Evolutionary conservation across 73 alveolate species (phyloP), one percentile per base, ranked within the genome.

Genomic region (Durusdinium trenchii): DNA sequence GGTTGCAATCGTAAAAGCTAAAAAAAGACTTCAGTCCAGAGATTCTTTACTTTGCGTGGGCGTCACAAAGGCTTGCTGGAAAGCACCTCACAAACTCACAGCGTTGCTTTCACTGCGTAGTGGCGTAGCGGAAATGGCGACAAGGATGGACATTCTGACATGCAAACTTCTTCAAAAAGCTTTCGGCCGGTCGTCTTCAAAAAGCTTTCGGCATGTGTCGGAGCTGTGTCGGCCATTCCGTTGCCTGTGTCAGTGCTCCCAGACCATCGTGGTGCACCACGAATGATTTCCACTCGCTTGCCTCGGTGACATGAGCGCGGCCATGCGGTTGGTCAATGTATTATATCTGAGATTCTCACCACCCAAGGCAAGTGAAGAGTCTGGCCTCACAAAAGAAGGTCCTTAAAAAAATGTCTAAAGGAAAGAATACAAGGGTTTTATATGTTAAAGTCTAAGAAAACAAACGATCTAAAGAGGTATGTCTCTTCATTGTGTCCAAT

Each of bases 181-280:
- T 60, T 60, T 23, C 73, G n/a, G 30, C 4, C 18, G 30, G 30
- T 57, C 23, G 35, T 40, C 47, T 9, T 46, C 91, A 81, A 81
- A n/a, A 75, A n/a, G n/a, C 16, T 38, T 1, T n/a, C n/a, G 54
- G 32, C 10, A n/a, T 43, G 35, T 48, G 26, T 46, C 9, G 69
- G 43, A 26, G 92, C 42, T 32, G 50, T 75, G 47, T n/a, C 20
- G 54, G 45, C 47, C 32, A 0, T 26, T 38, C 20, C 48, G 32
- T 3, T 43, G 89, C 98, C 98, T 91, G 98, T 91, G 71, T 91
- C 98, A 10, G 98, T 91, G 57, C 98, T 91, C 46, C 98, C 98
- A 50, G 52, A 75, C 98, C 98, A 91, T 78, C 98, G 45, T 54
- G 98, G 98, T 62, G 98, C 98, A 50, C 98, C 98, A 38, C 98